Percentiles rank a stretch among this genome's conserved stretches.
Evolutionary conservation across 208 protist genomes (phyloP).

Genomic region (Eutreptiella sp.): DNA sequence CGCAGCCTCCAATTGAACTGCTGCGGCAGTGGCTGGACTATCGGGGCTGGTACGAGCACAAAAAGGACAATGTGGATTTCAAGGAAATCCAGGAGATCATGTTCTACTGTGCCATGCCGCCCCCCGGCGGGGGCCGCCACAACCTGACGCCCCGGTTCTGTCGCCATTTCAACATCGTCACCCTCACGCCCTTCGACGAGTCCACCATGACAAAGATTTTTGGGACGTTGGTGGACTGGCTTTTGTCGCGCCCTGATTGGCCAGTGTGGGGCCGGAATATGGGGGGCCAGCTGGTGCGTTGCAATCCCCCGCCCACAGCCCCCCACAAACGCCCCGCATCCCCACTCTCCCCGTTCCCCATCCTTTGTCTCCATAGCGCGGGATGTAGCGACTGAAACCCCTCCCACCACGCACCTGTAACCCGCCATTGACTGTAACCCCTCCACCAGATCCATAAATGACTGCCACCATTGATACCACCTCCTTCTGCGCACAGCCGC

Average conservation of each 20-base stretch:
- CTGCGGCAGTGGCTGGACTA: conserved; percentile 91
- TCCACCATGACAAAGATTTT: conserved; percentile 85
- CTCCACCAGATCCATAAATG: no score
- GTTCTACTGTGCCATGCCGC: conserved; percentile 86
- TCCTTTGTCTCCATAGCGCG: no score
- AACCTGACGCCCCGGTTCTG: conserved; percentile 84
- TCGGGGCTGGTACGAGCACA: conserved; percentile 90
- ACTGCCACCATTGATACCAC: no score
- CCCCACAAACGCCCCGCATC: conserved; percentile 2
- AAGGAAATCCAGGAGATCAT: conserved; percentile 75
- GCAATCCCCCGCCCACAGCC: no score
- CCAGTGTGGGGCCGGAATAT: conserved; percentile 44
- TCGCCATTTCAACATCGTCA: conserved; percentile 89
- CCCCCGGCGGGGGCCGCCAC: conserved; percentile 87
- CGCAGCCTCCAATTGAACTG: conserved; percentile 92
- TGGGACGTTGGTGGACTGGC: conserved; percentile 72
- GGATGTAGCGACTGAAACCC: no score
- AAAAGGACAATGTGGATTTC: conserved; percentile 79
- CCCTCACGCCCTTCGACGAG: conserved; percentile 79
- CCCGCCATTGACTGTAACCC: no score
- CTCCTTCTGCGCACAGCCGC: no score
- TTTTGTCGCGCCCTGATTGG: conserved; percentile 66
- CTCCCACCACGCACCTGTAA: no score
- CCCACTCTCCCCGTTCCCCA: not conserved
- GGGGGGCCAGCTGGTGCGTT: conserved; percentile 57